Conservation (phyloP, 148 eudicot genomes). For the Chenopodium suecicum region DNA sequence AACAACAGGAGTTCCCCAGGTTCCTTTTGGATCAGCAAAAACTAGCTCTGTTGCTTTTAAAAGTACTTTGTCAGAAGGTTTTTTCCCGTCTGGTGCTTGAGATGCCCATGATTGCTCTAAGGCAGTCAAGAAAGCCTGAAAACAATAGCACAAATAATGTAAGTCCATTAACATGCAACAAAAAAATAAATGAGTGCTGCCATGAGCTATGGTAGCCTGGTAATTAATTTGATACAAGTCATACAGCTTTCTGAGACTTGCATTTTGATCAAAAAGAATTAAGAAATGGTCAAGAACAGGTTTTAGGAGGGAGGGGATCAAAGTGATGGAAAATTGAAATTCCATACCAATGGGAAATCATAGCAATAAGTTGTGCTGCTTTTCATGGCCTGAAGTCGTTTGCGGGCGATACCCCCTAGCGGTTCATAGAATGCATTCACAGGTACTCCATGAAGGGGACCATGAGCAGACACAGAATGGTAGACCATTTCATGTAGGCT, state of each 20-base stretch:
- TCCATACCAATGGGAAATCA: slow-evolving; percentile 84
- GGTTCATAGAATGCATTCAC: slow-evolving; percentile 74
- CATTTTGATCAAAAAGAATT: background rate
- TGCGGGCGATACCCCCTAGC: slow-evolving; percentile 68
- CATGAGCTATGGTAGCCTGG: background rate
- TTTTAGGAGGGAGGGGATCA: background rate
- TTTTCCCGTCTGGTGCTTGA: slow-evolving; percentile 36
- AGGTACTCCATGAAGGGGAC: slow-evolving; percentile 66
- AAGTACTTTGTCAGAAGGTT: slow-evolving; percentile 46
- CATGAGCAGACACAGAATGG: slow-evolving; percentile 51
- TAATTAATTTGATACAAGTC: background rate
- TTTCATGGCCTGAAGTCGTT: slow-evolving; percentile 84
- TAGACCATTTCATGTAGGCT: slow-evolving; percentile 53
- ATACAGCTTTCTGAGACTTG: background rate
- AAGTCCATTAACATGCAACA: background rate
- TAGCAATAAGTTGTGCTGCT: slow-evolving; percentile 97
- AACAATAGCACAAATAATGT: background rate
- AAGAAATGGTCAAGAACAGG: background rate
- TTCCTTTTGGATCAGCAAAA: slow-evolving; percentile 69
- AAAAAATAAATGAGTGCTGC: background rate
- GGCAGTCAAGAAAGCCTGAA: slow-evolving; percentile 86
- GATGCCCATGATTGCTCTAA: slow-evolving; percentile 69
- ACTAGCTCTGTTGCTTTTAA: slow-evolving; percentile 66
- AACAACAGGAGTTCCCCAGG: slow-evolving; percentile 77
- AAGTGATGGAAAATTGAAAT: background rate